Base-by-base conservation (phyloP, 148 eudicot species). In the Gaultheria prostrata region DNA sequence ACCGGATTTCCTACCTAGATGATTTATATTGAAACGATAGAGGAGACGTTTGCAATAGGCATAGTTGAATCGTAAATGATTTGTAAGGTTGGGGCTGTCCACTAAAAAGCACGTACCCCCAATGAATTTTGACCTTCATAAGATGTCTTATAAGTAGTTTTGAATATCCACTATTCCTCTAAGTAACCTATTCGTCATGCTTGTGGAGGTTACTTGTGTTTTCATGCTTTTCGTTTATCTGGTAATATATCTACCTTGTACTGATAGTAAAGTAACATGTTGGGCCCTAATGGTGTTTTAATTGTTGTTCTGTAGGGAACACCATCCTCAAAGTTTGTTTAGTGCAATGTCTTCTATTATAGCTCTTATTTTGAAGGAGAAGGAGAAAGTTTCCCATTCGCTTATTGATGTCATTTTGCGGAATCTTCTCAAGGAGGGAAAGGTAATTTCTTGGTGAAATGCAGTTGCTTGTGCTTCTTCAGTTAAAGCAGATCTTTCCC, bases 331-430 rank as follows among this genome's bases (percentile, higher is more conserved):
- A 74, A 88, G 89, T 87, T 84, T 93, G 90, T 80, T 88, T 79
- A 88, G 56, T 84, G 90, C 92, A 72, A 91, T 94, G 93, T 79
- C 92, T 84, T 90, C 94, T 43, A 92, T 94, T 83, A 92, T 96
- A 88, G 82, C 92, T 57, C 93, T 88, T 82, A 84, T 96, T 84
- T 77, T 92, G 43, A 91, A 92, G 82, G 94, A 90, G 51, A 91
- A 92, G 82, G 94, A 90, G 83, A 89, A 90, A 85, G 90, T 83
- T 82, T 86, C 90, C 86, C 92, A 85, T 82, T 83, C 92, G 13
- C 91, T 93, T 76, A 65, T 96, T 72, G 93, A 93, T 83, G 85
- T 93, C 82, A 88, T 94, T 85, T 84, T 96, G 82, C 94, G 77
- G 59, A 90, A 93, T 87, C 88, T 96, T 83, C 80, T 85, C 83